These are phyloP conservation scores for Pyrenochaeta sp. DNA, from an alignment of 2,329 filamentous ascomycete genomes.

Conservation along the genomic window DNA sequence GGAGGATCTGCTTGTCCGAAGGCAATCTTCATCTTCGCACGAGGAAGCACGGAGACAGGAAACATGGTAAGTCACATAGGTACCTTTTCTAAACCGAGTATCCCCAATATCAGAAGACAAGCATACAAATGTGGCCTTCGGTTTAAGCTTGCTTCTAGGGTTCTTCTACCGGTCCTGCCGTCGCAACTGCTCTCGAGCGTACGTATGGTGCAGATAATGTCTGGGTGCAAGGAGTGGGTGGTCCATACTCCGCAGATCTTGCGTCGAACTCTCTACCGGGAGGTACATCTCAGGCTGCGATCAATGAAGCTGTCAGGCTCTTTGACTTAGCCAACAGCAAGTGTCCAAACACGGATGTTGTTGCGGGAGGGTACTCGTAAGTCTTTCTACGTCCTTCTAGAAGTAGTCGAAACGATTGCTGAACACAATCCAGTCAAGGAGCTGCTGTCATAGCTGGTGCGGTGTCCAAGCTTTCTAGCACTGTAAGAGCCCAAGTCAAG, in stretches of 20 bases:
- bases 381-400: conserved; percentile 9
- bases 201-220: conserved; percentile 31
- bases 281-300: conserved; percentile 43
- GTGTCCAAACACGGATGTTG: conserved; percentile 48
- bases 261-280: conserved; percentile 40
- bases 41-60: conserved; percentile 31
- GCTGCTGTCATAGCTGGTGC: conserved; percentile 48
- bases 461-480: conserved; percentile 33
- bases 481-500: conserved; percentile 41
- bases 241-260: conserved; percentile 45
- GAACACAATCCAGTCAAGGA: conserved; percentile 43
- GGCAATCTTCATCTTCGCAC: conserved; percentile 38
- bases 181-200: conserved; percentile 29
- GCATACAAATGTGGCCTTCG: too few relatives aligned
- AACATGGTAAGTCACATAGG: conserved; percentile 43
- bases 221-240: conserved; percentile 45
- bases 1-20: conserved; percentile 30
- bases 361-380: conserved; percentile 53
- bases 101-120: too few relatives aligned
- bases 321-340: conserved; percentile 47
- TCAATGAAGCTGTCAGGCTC: conserved; percentile 44
- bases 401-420: neutral
- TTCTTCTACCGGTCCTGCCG: conserved; percentile 21
- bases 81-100: too few relatives aligned
- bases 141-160: too few relatives aligned